These are phyloP conservation scores for Prunella vulgaris DNA, from an alignment of 257 asterid genomes.

Conservation along the genomic window DNA sequence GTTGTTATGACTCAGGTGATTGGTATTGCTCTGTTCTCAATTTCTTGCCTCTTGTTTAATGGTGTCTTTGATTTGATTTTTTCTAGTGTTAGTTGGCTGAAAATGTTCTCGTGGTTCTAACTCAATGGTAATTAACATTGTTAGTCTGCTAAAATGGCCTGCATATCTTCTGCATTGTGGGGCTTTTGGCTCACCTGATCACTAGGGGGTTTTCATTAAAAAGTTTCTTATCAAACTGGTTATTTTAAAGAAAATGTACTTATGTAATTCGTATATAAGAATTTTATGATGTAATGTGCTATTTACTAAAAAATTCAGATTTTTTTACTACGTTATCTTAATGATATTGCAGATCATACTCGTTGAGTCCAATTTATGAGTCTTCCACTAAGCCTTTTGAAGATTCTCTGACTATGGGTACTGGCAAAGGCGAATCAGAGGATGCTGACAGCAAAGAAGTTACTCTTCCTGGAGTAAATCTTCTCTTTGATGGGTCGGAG, in stretches of 20 bases:
- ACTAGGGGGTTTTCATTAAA: not conserved
- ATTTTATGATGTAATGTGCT: not conserved
- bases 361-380: slow-evolving; percentile 69
- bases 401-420: slow-evolving; percentile 48
- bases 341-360: slow-evolving; percentile 74
- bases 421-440: slow-evolving; percentile 65
- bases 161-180: too few relatives aligned
- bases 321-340: slow-evolving; percentile 17
- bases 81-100: too few relatives aligned
- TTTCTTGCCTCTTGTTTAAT: too few relatives aligned
- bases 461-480: slow-evolving; percentile 85
- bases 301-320: slow-evolving; percentile 8
- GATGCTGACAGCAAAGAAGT: slow-evolving; percentile 85
- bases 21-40: too few relatives aligned
- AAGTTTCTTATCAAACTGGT: not conserved
- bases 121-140: too few relatives aligned
- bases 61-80: too few relatives aligned
- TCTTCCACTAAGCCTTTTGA: slow-evolving; percentile 55
- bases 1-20: too few relatives aligned
- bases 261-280: not conserved
- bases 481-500: slow-evolving; percentile 87
- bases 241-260: not conserved
- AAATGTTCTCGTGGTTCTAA: too few relatives aligned
- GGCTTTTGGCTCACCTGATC: not conserved
- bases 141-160: too few relatives aligned